phyloP scores from a whole-genome alignment of 2,329 filamentous ascomycete species.

The Sporothrix pallida region DNA sequence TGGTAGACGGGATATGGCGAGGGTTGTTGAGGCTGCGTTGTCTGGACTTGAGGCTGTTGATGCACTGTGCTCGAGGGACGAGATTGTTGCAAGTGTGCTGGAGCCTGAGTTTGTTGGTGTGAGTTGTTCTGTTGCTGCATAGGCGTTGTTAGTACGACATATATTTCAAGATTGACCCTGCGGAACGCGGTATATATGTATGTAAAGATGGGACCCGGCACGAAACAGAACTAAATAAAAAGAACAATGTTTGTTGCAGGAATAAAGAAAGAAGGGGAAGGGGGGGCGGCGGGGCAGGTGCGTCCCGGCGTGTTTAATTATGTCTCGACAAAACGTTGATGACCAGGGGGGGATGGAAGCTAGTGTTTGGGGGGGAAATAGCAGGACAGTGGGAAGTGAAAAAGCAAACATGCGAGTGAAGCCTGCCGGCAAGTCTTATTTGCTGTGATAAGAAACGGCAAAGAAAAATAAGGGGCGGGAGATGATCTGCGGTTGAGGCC shows the following conservation, averaged over 20 bases:
- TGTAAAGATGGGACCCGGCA: neutral
- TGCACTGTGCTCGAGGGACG: constrained; percentile 66
- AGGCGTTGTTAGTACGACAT: constrained; percentile 45
- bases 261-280: constrained; percentile 30
- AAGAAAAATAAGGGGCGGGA: constrained; percentile 28
- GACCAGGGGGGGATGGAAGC: constrained; percentile 28
- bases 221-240: constrained; percentile 4
- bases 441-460: constrained; percentile 32
- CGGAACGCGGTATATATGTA: constrained; percentile 24
- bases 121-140: constrained; percentile 77
- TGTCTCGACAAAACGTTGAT: constrained; percentile 34
- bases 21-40: constrained; percentile 61
- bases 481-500: constrained; percentile 29
- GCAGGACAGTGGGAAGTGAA: constrained; percentile 25
- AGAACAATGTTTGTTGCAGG: constrained; percentile 4
- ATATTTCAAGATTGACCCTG: neutral
- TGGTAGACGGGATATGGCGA: constrained; percentile 75
- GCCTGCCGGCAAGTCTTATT: constrained; percentile 32
- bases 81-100: constrained; percentile 66
- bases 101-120: constrained; percentile 69
- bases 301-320: constrained; percentile 35
- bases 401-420: constrained; percentile 8
- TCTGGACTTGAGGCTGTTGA: constrained; percentile 61
- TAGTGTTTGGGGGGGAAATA: constrained; percentile 35
- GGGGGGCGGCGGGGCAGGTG: constrained; percentile 32